Conservation (phyloP, 495 filamentous ascomycete genomes). For the Hyaloscypha finlandica region DNA sequence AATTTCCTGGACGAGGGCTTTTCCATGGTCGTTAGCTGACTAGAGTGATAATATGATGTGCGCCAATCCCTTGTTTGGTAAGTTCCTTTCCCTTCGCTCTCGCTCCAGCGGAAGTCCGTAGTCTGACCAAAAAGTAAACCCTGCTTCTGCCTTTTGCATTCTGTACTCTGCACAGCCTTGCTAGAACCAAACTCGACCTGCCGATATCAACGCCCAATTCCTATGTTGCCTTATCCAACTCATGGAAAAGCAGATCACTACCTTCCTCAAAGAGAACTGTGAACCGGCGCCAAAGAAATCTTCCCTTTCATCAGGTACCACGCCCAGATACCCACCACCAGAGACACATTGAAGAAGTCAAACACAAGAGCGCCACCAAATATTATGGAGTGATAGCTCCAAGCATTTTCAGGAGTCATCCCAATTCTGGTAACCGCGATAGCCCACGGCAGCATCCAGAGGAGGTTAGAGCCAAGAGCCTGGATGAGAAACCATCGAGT, state of each 20-base stretch:
- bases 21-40: no score
- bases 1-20: no score
- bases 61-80: no score
- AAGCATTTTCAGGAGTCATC: slow-evolving; percentile 55
- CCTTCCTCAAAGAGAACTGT: slow-evolving; percentile 8
- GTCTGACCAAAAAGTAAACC: no score
- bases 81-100: no score
- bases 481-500: slow-evolving; percentile 71
- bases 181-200: no score
- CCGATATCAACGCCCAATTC: no score
- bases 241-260: neutral
- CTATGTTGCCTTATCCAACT: no score
- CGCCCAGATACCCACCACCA: slow-evolving; percentile 55
- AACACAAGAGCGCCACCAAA: slow-evolving; percentile 75
- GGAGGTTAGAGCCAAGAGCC: slow-evolving; percentile 62
- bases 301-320: slow-evolving; percentile 57
- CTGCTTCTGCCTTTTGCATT: no score
- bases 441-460: slow-evolving; percentile 72
- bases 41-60: no score
- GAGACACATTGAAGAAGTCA: slow-evolving; percentile 55
- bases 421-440: slow-evolving; percentile 55
- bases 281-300: slow-evolving; percentile 26
- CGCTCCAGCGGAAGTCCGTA: no score
- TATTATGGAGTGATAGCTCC: slow-evolving; percentile 67
- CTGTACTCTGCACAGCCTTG: no score